A percentile compares a stretch with the other conserved stretches of the same genome.
Evolutionary conservation across 2,329 filamentous ascomycete species (phyloP).

Genomic region (Calonectria honghensis): DNA sequence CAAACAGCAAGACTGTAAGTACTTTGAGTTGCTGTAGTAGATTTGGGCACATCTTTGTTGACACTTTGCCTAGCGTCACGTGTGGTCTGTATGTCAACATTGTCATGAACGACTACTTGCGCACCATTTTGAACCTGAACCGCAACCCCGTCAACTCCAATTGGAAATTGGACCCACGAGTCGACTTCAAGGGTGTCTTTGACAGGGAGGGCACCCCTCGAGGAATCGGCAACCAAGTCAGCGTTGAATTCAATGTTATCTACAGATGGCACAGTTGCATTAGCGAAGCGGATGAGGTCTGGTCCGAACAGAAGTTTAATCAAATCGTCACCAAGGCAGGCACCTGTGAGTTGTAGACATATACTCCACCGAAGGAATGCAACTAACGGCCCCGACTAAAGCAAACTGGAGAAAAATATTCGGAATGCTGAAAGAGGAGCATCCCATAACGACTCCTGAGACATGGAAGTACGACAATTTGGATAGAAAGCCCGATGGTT

Average conservation of each 20-base stretch:
- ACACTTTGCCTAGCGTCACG: not conserved
- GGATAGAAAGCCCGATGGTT: not conserved
- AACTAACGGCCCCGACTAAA: not conserved
- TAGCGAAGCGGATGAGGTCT: not conserved
- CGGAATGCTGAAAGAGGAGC: too few relatives aligned
- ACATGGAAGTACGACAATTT: not conserved
- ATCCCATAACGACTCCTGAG: not conserved
- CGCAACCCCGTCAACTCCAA: not conserved
- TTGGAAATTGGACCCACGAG: constrained; percentile 10
- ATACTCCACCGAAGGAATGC: fast-evolving
- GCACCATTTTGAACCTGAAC: constrained; percentile 21
- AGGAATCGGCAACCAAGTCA: constrained; percentile 18
- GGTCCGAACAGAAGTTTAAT: not conserved
- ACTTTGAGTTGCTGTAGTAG: too few relatives aligned
- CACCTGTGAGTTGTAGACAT: not conserved
- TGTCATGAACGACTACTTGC: constrained; percentile 20
- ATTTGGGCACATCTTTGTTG: not conserved
- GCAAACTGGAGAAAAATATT: too few relatives aligned
- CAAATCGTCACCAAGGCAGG: not conserved
- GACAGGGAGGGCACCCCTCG: constrained; percentile 12
- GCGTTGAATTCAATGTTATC: constrained; percentile 16
- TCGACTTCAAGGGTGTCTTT: not conserved
- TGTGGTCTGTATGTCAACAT: constrained; percentile 18
- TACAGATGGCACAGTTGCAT: constrained; percentile 13
- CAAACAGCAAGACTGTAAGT: constrained; percentile 7